These are phyloP conservation scores for Limonium bicolor DNA, from an alignment of 148 eudicot genomes.

Conservation along the genomic window DNA sequence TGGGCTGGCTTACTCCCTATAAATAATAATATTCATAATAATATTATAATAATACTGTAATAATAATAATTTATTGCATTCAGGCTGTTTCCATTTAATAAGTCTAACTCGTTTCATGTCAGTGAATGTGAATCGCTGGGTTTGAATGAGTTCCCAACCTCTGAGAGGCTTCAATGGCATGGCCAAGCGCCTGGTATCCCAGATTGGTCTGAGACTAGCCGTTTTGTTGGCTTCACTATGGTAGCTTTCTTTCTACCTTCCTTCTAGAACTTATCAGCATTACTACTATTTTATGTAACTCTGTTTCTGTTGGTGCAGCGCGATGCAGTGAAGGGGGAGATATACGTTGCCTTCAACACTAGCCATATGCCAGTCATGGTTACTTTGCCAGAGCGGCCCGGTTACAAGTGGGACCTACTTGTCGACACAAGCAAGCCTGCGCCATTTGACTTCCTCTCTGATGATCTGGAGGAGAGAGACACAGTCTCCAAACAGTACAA, in stretches of 20 bases:
- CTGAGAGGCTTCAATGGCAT: conserved; percentile 96
- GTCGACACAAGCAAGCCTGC: conserved; percentile 86
- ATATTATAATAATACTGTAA: too few relatives aligned
- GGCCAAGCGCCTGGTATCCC: conserved; percentile 63
- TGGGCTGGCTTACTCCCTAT: too few relatives aligned
- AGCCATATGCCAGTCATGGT: conserved; percentile 60
- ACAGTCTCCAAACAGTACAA: conserved; percentile 46
- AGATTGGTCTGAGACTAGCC: conserved; percentile 86
- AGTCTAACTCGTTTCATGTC: conserved; percentile 4
- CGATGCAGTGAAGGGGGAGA: conserved; percentile 61
- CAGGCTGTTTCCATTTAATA: too few relatives aligned
- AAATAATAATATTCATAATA: too few relatives aligned
- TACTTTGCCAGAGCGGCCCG: conserved; percentile 64
- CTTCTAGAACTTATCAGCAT: too few relatives aligned
- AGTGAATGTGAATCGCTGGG: conserved; percentile 94
- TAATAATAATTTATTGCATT: too few relatives aligned
- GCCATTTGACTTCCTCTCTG: conserved; percentile 64
- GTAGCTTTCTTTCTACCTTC: conserved; percentile 12
- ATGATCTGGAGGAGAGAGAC: conserved; percentile 42
- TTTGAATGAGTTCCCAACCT: conserved; percentile 75
- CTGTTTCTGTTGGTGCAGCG: conserved; percentile 46
- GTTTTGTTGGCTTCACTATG: conserved; percentile 87
- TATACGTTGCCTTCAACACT: conserved; percentile 81
- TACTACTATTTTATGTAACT: too few relatives aligned
- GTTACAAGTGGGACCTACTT: conserved; percentile 78